Evolutionary conservation across 768 basidiomycete species (phyloP).

Genomic region (Boletus rubropictus): DNA sequence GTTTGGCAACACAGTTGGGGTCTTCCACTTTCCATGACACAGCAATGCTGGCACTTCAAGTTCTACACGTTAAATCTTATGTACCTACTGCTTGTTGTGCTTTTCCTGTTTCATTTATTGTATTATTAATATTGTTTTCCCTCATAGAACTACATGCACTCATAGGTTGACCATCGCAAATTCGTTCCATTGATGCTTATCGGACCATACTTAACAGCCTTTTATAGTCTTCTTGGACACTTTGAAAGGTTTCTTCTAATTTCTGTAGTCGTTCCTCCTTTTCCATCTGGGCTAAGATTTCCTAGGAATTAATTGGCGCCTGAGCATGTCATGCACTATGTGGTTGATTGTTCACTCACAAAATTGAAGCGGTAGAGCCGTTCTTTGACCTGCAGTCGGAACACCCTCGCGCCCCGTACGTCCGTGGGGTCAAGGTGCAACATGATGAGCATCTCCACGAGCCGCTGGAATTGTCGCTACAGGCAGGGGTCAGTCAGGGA

Average conservation of each 20-base stretch:
- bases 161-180: constrained; percentile 11
- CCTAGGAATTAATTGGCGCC: constrained; percentile 40
- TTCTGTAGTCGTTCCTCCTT: constrained; percentile 83
- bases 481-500: not conserved
- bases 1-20: constrained; percentile 63
- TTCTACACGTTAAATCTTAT: constrained; percentile 7
- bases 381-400: constrained; percentile 90
- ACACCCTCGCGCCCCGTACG: constrained; percentile 50
- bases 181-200: not conserved
- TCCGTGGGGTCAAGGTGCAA: constrained; percentile 62
- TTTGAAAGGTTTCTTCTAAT: constrained; percentile 88
- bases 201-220: constrained; percentile 60
- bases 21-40: constrained; percentile 24
- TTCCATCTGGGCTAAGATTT: constrained; percentile 82
- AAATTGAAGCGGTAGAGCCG: constrained; percentile 93
- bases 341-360: constrained; percentile 41
- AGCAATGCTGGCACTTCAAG: not conserved
- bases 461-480: constrained; percentile 89
- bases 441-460: constrained; percentile 88
- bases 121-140: constrained; percentile 13
- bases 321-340: not conserved
- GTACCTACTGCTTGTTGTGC: constrained; percentile 18
- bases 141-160: not conserved
- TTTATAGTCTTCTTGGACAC: constrained; percentile 77
- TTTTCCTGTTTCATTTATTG: constrained; percentile 21